These are phyloP conservation scores for Pseudoneurospora amorphoporcata DNA, from an alignment of 495 filamentous ascomycete species.

Conservation along the genomic window DNA sequence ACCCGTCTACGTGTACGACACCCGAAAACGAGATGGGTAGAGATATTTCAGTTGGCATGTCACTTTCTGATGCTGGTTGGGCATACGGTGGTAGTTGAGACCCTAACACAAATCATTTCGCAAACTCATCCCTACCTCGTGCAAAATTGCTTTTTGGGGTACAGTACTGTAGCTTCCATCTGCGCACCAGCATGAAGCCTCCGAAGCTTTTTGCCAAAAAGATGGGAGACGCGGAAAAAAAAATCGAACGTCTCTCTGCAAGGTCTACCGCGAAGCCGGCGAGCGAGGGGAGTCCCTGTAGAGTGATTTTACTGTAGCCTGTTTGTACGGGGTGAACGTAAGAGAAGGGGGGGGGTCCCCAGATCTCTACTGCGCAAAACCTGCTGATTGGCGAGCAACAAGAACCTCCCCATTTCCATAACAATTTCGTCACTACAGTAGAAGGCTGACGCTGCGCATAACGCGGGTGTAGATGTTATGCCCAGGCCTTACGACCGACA, in stretches of 20 bases:
- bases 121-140: neutral
- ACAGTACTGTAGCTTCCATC: neutral
- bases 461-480: neutral
- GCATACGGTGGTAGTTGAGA: neutral
- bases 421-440: neutral
- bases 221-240: neutral
- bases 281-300: neutral
- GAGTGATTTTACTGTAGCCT: neutral
- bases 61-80: neutral
- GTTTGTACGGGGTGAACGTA: neutral
- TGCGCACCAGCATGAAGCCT: neutral
- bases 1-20: neutral
- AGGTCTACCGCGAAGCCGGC: neutral
- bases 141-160: neutral
- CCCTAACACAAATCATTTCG: neutral
- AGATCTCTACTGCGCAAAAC: neutral
- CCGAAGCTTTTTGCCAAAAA: neutral
- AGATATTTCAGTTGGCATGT: neutral
- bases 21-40: neutral
- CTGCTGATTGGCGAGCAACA: neutral
- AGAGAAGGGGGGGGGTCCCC: neutral
- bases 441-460: neutral
- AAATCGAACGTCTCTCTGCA: neutral
- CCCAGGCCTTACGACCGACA: neutral
- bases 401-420: neutral